Conservation (phyloP, 2,329 filamentous ascomycete genomes). For the Didymella pinodella region DNA sequence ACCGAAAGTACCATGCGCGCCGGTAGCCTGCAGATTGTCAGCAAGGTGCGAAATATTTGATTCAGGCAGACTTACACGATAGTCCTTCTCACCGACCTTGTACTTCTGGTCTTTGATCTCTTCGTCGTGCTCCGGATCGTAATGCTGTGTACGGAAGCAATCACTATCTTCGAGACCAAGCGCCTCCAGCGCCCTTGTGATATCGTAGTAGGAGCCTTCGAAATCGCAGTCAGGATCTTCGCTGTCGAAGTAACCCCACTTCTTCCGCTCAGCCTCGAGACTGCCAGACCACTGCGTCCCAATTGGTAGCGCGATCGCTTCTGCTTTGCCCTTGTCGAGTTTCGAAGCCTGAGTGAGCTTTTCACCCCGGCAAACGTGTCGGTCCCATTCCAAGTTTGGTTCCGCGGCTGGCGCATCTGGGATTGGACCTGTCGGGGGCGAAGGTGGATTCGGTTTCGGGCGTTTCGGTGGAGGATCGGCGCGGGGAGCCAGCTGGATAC, state of each 20-base stretch:
- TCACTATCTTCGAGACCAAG: slow-evolving; percentile 8
- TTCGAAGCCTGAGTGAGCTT: slow-evolving; percentile 18
- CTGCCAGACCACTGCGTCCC: slow-evolving; percentile 9
- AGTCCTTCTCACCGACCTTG: slow-evolving; percentile 6
- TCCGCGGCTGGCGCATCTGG: not conserved
- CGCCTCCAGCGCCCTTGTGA: slow-evolving; percentile 8
- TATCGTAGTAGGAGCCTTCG: slow-evolving; percentile 3
- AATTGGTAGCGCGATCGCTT: not conserved
- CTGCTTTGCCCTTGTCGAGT: slow-evolving; percentile 12
- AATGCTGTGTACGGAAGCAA: slow-evolving; percentile 12
- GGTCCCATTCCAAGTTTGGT: slow-evolving; percentile 3
- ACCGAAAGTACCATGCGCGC: slow-evolving; percentile 12
- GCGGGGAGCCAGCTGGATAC: not conserved
- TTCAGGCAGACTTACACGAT: slow-evolving; percentile 1
- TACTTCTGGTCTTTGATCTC: slow-evolving; percentile 15
- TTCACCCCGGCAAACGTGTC: slow-evolving; percentile 17
- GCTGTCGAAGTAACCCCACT: slow-evolving; percentile 21
- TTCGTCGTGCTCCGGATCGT: slow-evolving; percentile 2
- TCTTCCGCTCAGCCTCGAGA: slow-evolving; percentile 13
- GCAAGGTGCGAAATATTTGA: not conserved
- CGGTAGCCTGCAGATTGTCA: slow-evolving; percentile 11
- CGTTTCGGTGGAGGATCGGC: slow-evolving; percentile 11
- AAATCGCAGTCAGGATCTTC: slow-evolving; percentile 14
- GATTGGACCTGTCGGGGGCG: not conserved
- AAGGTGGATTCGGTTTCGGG: not conserved